phyloP scores from a whole-genome alignment of 176 grass and related monocot species.

The Typha latifolia region DNA sequence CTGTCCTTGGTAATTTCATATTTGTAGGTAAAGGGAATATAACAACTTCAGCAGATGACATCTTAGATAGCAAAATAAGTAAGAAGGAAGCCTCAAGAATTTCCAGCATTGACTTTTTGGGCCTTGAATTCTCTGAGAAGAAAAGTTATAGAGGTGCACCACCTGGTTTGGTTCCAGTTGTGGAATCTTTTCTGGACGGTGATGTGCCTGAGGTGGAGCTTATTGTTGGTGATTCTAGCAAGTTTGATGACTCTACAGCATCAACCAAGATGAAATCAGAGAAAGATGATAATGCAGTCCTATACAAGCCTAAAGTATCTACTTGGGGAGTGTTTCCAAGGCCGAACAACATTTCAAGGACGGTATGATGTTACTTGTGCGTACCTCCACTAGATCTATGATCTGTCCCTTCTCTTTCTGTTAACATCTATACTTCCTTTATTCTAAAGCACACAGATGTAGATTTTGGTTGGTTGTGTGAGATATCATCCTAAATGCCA shows the following conservation, averaged over 20 bases:
- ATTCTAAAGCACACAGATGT: background rate
- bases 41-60: slow-evolving; percentile 2
- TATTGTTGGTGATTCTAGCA: slow-evolving; percentile 39
- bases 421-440: background rate
- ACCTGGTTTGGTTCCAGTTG: slow-evolving; percentile 23
- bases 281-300: slow-evolving; percentile 6
- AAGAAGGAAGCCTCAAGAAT: slow-evolving; percentile 28
- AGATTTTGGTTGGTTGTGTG: too few relatives aligned
- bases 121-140: slow-evolving; percentile 45
- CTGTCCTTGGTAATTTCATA: background rate
- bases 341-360: slow-evolving; percentile 37
- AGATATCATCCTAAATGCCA: too few relatives aligned
- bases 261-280: slow-evolving; percentile 8
- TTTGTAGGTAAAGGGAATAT: background rate
- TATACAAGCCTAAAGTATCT: slow-evolving; percentile 38
- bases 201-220: slow-evolving; percentile 31
- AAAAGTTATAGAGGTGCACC: slow-evolving; percentile 36
- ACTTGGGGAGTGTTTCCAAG: slow-evolving; percentile 53
- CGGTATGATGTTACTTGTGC: slow-evolving; percentile 22
- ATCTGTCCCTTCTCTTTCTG: background rate
- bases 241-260: slow-evolving; percentile 21
- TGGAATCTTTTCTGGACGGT: slow-evolving; percentile 20
- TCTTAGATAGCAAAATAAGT: slow-evolving; percentile 15
- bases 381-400: background rate
- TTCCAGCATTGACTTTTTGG: slow-evolving; percentile 36